A percentile compares a stretch with the other conserved stretches of the same genome.
phyloP scores from a whole-genome alignment of 2,329 filamentous ascomycete genomes.

The Sclerotinia spermophila region DNA sequence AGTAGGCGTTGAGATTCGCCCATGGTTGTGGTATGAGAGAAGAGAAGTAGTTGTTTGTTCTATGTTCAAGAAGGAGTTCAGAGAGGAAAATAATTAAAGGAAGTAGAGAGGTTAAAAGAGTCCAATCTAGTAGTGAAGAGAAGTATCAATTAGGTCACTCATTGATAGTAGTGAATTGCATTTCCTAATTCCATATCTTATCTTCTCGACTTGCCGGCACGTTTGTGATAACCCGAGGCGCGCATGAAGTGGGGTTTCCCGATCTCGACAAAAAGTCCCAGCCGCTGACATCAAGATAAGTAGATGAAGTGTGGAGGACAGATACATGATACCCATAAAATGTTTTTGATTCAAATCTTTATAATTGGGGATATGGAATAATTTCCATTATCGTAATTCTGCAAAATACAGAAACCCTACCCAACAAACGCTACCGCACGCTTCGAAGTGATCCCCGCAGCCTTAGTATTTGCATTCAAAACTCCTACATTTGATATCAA shows the following conservation, averaged over 20 bases:
- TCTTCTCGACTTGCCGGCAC: background rate
- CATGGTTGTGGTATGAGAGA: background rate
- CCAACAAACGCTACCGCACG: constrained; percentile 2
- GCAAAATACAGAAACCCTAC: too few species aligned
- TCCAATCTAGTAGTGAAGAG: background rate
- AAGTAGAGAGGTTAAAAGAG: background rate
- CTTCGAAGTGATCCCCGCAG: constrained; percentile 24
- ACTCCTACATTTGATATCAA: constrained; percentile 32
- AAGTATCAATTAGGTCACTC: background rate
- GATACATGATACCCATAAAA: background rate
- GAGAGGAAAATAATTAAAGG: background rate
- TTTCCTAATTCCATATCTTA: background rate
- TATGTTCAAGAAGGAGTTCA: background rate
- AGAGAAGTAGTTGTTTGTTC: too few species aligned
- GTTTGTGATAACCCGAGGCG: background rate
- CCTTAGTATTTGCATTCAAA: constrained; percentile 28
- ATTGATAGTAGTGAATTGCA: background rate
- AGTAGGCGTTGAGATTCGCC: constrained; percentile 13
- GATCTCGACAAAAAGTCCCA: constrained; percentile 12
- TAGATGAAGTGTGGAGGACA: background rate
- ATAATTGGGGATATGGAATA: background rate
- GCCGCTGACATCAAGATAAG: background rate
- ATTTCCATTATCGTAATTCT: background rate
- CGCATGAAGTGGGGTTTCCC: constrained; percentile 13
- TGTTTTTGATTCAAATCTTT: background rate